phyloP scores from a whole-genome alignment of 495 filamentous ascomycete species.

The Aspergillus baeticus region DNA sequence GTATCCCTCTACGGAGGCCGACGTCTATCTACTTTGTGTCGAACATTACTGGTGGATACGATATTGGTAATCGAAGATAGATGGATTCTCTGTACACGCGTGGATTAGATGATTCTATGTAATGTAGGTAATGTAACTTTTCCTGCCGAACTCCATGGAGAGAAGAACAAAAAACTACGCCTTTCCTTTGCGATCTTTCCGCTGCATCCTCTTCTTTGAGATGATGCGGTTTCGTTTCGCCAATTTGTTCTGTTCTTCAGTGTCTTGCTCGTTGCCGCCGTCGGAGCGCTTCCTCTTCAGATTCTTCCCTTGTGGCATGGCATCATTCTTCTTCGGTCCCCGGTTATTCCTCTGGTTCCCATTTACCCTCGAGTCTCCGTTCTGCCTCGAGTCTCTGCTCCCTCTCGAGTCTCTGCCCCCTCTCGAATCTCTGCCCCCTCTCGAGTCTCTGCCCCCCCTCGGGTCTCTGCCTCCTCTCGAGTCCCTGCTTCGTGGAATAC shows the following conservation, averaged over 20 bases:
- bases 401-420: no score
- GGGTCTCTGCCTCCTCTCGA: slow-evolving; percentile 11
- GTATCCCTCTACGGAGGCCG: not conserved
- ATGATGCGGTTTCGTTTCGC: slow-evolving; percentile 66
- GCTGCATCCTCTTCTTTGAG: slow-evolving; percentile 62
- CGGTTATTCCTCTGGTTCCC: not conserved
- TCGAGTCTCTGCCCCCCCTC: slow-evolving; percentile 2
- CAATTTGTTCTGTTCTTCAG: slow-evolving; percentile 52
- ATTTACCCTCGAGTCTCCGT: no score
- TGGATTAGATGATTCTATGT: not conserved
- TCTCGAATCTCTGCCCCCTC: not conserved
- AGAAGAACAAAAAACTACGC: slow-evolving; percentile 13
- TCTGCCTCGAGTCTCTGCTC: no score
- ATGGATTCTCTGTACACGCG: not conserved
- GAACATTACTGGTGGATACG: not conserved
- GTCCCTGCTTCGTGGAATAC: slow-evolving; percentile 23
- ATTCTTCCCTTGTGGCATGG: slow-evolving; percentile 20
- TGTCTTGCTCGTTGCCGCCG: slow-evolving; percentile 26
- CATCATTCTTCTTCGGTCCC: not conserved
- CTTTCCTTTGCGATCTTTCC: slow-evolving; percentile 49
- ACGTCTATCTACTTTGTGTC: not conserved
- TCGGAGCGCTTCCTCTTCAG: slow-evolving; percentile 44
- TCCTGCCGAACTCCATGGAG: not conserved
- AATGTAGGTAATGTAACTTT: slow-evolving; percentile 4
- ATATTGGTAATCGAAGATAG: not conserved